phyloP scores from a whole-genome alignment of 2,329 filamentous ascomycete genomes.

The Botrytis sinoallii region DNA sequence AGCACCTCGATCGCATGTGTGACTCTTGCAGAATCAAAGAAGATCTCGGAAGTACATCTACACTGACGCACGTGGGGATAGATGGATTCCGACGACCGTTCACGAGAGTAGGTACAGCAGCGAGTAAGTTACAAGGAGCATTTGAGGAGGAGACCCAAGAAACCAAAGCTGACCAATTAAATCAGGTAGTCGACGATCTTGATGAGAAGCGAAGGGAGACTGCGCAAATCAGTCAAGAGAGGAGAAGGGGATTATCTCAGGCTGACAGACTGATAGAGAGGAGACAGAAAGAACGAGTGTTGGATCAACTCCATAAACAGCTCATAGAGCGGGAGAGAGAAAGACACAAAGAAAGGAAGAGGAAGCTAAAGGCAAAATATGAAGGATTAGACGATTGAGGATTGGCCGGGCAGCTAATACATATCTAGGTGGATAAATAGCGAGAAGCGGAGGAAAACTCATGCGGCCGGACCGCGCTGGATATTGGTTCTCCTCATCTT shows the following conservation, averaged over 20 bases:
- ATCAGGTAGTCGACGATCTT: too few species aligned
- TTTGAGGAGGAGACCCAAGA: not conserved
- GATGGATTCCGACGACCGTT: not conserved
- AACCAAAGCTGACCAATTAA: not conserved
- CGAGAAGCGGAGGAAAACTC: not conserved
- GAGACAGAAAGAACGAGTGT: too few species aligned
- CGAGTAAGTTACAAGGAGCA: not conserved
- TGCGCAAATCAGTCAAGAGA: not conserved
- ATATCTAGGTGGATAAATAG: not conserved
- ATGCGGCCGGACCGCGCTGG: not conserved
- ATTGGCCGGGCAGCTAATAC: too few species aligned
- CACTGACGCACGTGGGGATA: not conserved
- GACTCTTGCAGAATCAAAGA: not conserved
- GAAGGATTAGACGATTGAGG: not conserved
- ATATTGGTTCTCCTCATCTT: not conserved
- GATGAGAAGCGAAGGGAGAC: too few species aligned
- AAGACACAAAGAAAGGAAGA: not conserved
- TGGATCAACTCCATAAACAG: not conserved
- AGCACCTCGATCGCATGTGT: not conserved
- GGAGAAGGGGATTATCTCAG: too few species aligned
- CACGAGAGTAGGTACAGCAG: not conserved
- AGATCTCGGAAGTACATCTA: not conserved
- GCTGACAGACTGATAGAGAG: not conserved
- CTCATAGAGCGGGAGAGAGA: not conserved
- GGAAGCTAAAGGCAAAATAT: not conserved